phyloP scores from a whole-genome alignment of 2,329 filamentous ascomycete genomes.

The Xylaria sp. region DNA sequence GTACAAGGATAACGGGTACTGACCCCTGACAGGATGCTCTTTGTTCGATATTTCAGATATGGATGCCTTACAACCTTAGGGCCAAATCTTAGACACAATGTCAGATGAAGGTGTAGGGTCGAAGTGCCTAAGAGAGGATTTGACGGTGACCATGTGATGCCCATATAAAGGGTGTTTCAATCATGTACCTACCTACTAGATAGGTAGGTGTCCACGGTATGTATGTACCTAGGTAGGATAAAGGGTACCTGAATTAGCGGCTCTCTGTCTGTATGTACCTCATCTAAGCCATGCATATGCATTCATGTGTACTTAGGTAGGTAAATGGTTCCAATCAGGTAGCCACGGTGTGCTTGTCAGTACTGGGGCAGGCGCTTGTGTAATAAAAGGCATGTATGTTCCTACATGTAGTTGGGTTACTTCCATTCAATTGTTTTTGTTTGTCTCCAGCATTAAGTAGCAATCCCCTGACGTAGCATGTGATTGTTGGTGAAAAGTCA shows the following conservation, averaged over 20 bases:
- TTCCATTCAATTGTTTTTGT: no score
- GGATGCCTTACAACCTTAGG: background rate
- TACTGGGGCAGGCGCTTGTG: no score
- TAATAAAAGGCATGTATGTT: no score
- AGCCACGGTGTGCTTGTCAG: no score
- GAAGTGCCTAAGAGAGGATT: slow-evolving; percentile 12
- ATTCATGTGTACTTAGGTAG: background rate
- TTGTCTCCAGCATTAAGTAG: no score
- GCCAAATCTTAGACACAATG: background rate
- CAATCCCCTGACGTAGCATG: no score
- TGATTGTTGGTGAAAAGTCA: background rate
- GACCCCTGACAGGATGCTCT: background rate
- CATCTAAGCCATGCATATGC: no score
- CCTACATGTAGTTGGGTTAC: no score
- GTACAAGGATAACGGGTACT: slow-evolving; percentile 48
- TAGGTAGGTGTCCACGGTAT: no score
- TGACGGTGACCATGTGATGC: background rate
- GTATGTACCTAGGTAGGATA: no score
- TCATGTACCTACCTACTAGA: background rate
- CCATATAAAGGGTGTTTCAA: background rate
- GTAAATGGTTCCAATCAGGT: no score
- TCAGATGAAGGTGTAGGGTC: background rate
- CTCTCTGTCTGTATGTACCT: slow-evolving; percentile 18
- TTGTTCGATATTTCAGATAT: background rate
- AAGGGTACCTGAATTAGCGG: background rate